These are phyloP conservation scores for Gomphus sp. DNA, from an alignment of 1,284 basidiomycete genomes.

Conservation along the genomic window DNA sequence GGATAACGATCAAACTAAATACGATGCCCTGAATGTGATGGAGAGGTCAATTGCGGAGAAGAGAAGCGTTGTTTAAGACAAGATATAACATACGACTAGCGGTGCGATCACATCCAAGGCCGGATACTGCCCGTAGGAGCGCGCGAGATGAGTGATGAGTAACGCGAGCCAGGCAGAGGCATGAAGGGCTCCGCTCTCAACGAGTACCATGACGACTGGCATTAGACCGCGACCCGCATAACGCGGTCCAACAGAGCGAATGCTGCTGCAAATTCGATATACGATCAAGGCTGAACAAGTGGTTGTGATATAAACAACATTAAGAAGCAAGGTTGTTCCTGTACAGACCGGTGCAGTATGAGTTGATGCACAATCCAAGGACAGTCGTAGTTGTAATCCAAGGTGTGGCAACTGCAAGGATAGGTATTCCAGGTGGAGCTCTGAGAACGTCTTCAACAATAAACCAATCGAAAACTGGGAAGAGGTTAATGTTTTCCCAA, in stretches of 20 bases:
- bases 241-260: not conserved
- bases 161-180: not conserved
- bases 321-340: not conserved
- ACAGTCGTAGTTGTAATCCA: not conserved
- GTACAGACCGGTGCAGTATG: not conserved
- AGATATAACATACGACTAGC: not conserved
- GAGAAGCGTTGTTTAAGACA: not conserved
- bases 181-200: not conserved
- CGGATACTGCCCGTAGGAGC: not conserved
- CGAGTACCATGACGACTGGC: not conserved
- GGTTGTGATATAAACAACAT: not conserved
- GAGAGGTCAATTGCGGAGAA: not conserved
- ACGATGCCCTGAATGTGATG: not conserved
- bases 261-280: not conserved
- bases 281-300: not conserved
- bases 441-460: not conserved
- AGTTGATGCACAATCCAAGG: not conserved
- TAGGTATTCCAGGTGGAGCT: not conserved
- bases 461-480: not conserved
- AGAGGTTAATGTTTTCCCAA: not conserved
- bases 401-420: not conserved
- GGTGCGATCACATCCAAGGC: not conserved
- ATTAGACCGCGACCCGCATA: not conserved
- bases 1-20: not conserved
- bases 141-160: not conserved